Conservation (phyloP, 2,329 filamentous ascomycete species). For the Talaromyces sp. region DNA sequence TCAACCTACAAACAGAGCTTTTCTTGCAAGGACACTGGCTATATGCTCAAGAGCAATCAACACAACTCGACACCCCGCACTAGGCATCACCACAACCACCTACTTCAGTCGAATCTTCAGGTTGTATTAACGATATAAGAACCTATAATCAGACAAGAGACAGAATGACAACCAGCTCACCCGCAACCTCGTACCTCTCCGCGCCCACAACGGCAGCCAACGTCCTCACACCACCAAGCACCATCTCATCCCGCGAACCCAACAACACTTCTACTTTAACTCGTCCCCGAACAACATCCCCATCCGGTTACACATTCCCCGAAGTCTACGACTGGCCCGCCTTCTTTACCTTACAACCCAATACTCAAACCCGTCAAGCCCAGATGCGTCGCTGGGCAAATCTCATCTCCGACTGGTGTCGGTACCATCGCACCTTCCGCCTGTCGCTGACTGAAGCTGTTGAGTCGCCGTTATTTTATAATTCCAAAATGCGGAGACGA, state of each 20-base stretch:
- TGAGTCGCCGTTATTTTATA: slow-evolving; percentile 58
- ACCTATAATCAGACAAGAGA: neutral
- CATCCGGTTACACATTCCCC: slow-evolving; percentile 38
- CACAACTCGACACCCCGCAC: neutral
- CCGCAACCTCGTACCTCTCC: slow-evolving; percentile 15
- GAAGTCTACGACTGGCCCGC: slow-evolving; percentile 52
- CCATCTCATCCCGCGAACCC: slow-evolving; percentile 15
- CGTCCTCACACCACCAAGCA: slow-evolving; percentile 18
- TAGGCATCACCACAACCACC: neutral
- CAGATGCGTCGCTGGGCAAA: slow-evolving; percentile 78
- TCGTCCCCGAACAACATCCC: slow-evolving; percentile 14
- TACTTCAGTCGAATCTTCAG: neutral
- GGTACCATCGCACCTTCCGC: slow-evolving; percentile 70
- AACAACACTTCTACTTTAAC: neutral
- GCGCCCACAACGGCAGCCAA: slow-evolving; percentile 17
- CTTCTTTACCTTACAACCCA: slow-evolving; percentile 50
- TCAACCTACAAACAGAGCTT: neutral
- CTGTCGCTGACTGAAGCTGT: slow-evolving; percentile 64
- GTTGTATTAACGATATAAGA: neutral
- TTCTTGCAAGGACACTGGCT: neutral
- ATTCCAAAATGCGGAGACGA: slow-evolving; percentile 41
- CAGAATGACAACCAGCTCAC: slow-evolving; percentile 11
- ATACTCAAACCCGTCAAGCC: slow-evolving; percentile 42
- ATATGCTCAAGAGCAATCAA: neutral
- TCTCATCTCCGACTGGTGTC: slow-evolving; percentile 80